phyloP scores from a whole-genome alignment of 1,284 basidiomycete genomes.

The Ceratobasidium sp. region DNA sequence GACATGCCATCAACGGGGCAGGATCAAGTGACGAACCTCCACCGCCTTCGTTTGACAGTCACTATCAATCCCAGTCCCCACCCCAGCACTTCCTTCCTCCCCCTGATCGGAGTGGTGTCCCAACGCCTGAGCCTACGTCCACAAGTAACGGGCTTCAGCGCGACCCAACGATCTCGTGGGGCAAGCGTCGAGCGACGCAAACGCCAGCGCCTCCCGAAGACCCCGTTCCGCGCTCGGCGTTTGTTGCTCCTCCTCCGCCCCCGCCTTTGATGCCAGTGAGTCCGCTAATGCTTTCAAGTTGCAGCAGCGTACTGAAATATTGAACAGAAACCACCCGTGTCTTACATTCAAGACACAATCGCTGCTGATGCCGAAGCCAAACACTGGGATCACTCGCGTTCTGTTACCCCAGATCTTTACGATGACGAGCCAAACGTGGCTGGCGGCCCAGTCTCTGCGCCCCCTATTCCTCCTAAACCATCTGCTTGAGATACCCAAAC shows the following conservation, averaged over 20 bases:
- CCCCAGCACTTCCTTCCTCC: slow-evolving; percentile 43
- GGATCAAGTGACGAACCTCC: slow-evolving; percentile 33
- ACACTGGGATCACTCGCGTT: slow-evolving; percentile 27
- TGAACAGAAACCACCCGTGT: slow-evolving; percentile 61
- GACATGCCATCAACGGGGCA: slow-evolving; percentile 9
- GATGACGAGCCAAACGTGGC: neutral
- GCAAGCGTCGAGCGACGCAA: slow-evolving; percentile 42
- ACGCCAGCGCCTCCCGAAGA: slow-evolving; percentile 28
- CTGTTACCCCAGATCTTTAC: slow-evolving; percentile 9
- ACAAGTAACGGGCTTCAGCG: slow-evolving; percentile 39
- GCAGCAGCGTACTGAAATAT: neutral
- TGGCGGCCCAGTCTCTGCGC: neutral
- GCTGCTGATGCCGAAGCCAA: slow-evolving; percentile 61
- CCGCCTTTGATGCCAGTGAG: slow-evolving; percentile 68
- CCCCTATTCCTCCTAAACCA: slow-evolving; percentile 29
- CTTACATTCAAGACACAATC: slow-evolving; percentile 79
- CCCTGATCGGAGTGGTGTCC: slow-evolving; percentile 42
- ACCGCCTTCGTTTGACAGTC: slow-evolving; percentile 30
- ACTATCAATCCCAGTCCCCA: slow-evolving; percentile 17
- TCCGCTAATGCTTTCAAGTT: neutral
- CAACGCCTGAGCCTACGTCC: neutral
- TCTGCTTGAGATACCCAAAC: slow-evolving; percentile 11
- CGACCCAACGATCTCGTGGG: slow-evolving; percentile 44
- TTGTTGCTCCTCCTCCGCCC: slow-evolving; percentile 51
- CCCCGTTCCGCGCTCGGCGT: slow-evolving; percentile 13